A percentile compares a stretch with the other conserved stretches of the same genome.
phyloP scores from a whole-genome alignment of 2,329 filamentous ascomycete species.

The Metarhizium robertsii region DNA sequence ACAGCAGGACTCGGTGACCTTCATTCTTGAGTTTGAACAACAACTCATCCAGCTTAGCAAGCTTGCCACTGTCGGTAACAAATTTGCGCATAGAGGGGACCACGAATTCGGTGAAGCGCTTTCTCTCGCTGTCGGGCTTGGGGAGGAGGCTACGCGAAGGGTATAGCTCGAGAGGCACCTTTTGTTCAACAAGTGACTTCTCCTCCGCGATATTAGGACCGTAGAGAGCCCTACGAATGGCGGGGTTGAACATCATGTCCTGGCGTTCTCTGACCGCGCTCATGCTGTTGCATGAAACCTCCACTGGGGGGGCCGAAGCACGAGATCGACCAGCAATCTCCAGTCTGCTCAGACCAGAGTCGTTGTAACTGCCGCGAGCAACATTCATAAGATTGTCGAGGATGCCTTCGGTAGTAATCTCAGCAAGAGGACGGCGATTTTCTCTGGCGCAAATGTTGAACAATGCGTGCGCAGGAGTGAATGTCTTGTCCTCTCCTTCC shows the following conservation, averaged over 20 bases:
- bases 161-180: conserved; percentile 55
- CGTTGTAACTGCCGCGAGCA: conserved; percentile 52
- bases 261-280: conserved; percentile 57
- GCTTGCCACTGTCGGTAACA: conserved; percentile 93
- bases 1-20: conserved; percentile 86
- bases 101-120: conserved; percentile 79
- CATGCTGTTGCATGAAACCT: conserved; percentile 66
- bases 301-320: conserved; percentile 77
- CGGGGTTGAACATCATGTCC: conserved; percentile 67
- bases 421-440: conserved; percentile 55
- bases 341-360: conserved; percentile 64
- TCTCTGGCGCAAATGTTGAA: conserved; percentile 70
- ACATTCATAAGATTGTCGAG: conserved; percentile 74
- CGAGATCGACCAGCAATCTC: conserved; percentile 74
- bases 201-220: conserved; percentile 58
- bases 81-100: conserved; percentile 97
- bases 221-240: conserved; percentile 66
- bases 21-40: conserved; percentile 85
- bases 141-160: conserved; percentile 62
- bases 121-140: conserved; percentile 68
- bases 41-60: conserved; percentile 81
- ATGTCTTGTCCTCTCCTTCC: conserved; percentile 44
- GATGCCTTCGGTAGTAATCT: conserved; percentile 62
- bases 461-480: conserved; percentile 65
- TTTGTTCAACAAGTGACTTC: conserved; percentile 62